A percentile compares a stretch with the other conserved stretches of the same genome.
Evolutionary conservation across 2,329 filamentous ascomycete species (phyloP).

Genomic region (Fusarium tuaranense): DNA sequence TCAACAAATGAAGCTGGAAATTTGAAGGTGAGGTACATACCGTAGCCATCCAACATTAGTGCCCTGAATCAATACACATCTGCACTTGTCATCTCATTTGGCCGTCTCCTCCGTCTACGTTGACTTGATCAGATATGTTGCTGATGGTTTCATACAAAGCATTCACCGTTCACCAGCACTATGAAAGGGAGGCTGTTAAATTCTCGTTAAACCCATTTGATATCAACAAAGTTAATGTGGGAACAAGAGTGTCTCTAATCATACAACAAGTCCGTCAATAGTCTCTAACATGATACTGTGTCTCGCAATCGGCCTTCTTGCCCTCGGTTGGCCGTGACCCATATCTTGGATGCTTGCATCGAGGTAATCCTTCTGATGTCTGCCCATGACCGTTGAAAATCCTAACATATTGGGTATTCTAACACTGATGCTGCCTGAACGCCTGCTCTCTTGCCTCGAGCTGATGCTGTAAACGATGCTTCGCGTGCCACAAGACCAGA

Average conservation of each 20-base stretch:
- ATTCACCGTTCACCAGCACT: background rate
- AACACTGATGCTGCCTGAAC: constrained; percentile 33
- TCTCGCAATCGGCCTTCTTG: constrained; percentile 17
- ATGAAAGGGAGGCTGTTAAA: background rate
- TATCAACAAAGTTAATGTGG: constrained; percentile 21
- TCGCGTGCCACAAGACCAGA: constrained; percentile 12
- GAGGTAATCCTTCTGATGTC: constrained; percentile 15
- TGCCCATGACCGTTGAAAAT: constrained; percentile 38
- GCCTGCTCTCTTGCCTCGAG: constrained; percentile 9
- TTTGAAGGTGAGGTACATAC: constrained; percentile 89
- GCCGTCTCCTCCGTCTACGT: background rate
- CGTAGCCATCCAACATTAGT: background rate
- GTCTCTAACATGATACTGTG: constrained; percentile 28
- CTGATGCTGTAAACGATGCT: constrained; percentile 22
- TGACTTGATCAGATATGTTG: background rate
- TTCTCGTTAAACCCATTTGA: background rate
- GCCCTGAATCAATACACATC: background rate
- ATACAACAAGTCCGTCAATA: constrained; percentile 25
- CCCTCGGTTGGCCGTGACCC: constrained; percentile 14
- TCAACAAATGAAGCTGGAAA: constrained; percentile 73
- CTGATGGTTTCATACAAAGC: background rate
- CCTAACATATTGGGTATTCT: constrained; percentile 42
- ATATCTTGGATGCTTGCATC: constrained; percentile 18
- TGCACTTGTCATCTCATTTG: background rate
- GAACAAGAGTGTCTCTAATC: constrained; percentile 32